These are phyloP conservation scores for Fusarium cicatricum DNA, from an alignment of 2,329 filamentous ascomycete genomes.

Conservation along the genomic window DNA sequence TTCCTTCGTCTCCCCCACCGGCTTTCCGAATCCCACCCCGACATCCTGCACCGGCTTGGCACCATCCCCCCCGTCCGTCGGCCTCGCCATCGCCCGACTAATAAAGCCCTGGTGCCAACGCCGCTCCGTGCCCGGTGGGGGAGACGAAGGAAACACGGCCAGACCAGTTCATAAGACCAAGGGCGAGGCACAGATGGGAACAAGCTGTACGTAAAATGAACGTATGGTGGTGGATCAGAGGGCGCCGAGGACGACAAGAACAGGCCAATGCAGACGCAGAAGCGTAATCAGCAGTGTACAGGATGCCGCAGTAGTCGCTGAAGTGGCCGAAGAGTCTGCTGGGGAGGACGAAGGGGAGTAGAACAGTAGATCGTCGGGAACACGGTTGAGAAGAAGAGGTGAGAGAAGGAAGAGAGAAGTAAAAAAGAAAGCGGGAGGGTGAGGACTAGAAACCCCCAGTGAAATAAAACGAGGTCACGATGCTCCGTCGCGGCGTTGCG, in stretches of 20 bases:
- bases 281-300: slow-evolving; percentile 34
- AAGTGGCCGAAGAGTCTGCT: background rate
- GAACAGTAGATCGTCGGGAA: slow-evolving; percentile 18
- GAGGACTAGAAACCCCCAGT: slow-evolving; percentile 30
- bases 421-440: slow-evolving; percentile 15
- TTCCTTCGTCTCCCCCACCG: too few species aligned
- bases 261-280: slow-evolving; percentile 44
- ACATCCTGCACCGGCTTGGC: slow-evolving; percentile 39
- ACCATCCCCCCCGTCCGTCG: slow-evolving; percentile 19
- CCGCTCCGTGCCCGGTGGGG: slow-evolving; percentile 34
- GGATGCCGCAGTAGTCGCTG: slow-evolving; percentile 32
- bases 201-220: slow-evolving; percentile 48
- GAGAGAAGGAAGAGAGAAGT: slow-evolving; percentile 21
- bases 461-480: slow-evolving; percentile 41
- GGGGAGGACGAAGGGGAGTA: slow-evolving; percentile 7
- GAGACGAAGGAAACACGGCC: slow-evolving; percentile 28
- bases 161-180: slow-evolving; percentile 29
- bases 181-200: slow-evolving; percentile 30
- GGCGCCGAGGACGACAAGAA: slow-evolving; percentile 30
- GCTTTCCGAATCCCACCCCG: slow-evolving; percentile 30
- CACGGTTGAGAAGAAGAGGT: slow-evolving; percentile 6
- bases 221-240: slow-evolving; percentile 45
- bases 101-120: slow-evolving; percentile 27
- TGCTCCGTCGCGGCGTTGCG: slow-evolving; percentile 42
- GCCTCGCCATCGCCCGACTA: slow-evolving; percentile 23